A percentile compares a stretch with the other conserved stretches of the same genome.
phyloP scores from a whole-genome alignment of 345 rosid genomes.

The Lagerstroemia speciosa region DNA sequence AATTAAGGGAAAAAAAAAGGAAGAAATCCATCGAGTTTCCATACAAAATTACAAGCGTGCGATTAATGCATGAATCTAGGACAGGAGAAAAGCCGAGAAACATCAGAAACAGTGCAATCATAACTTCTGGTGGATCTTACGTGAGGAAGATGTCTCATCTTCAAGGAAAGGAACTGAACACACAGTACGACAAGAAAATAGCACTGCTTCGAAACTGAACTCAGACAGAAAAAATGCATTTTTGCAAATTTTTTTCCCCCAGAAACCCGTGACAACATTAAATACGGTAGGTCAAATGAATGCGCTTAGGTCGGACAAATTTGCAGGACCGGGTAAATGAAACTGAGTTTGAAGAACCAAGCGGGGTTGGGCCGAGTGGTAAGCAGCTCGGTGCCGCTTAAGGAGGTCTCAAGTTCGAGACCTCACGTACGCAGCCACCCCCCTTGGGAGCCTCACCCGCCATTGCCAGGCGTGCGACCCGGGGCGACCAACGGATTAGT shows the following conservation, averaged over 20 bases:
- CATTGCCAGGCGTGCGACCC: no score
- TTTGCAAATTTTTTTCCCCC: slow-evolving; percentile 4
- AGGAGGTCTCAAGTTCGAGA: no score
- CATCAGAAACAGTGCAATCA: not conserved
- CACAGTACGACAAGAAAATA: slow-evolving; percentile 19
- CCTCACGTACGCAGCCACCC: no score
- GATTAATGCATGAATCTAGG: slow-evolving; percentile 1
- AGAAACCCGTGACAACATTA: slow-evolving; percentile 30
- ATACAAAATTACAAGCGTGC: no score
- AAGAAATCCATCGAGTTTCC: no score
- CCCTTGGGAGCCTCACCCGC: no score
- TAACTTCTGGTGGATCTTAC: not conserved
- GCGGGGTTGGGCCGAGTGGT: no score
- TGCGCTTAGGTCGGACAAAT: not conserved
- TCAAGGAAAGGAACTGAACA: not conserved
- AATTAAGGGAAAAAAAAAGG: not conserved
- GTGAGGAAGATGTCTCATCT: not conserved
- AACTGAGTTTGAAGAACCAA: no score
- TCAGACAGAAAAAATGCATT: not conserved
- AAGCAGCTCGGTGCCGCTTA: no score
- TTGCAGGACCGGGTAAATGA: no score
- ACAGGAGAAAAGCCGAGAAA: not conserved
- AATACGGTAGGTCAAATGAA: slow-evolving; percentile 14
- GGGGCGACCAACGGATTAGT: no score
- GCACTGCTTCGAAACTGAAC: not conserved